Conservation (phyloP, 2,329 filamentous ascomycete genomes). For the Colletotrichum horii region DNA sequence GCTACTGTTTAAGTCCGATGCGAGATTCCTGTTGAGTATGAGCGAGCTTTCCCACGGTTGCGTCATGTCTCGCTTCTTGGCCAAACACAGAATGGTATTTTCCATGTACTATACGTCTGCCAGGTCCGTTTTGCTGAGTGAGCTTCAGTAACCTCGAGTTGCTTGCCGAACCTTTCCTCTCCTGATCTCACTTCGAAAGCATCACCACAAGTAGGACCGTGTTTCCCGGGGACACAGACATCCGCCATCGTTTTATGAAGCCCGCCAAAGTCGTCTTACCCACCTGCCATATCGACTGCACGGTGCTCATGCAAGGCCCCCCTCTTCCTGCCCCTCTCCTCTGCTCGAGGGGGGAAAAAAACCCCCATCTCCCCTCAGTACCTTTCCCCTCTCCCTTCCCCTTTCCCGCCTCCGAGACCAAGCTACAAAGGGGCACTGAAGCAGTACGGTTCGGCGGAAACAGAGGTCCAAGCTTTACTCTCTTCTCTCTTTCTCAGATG, state of each 20-base stretch:
- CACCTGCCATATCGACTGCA: slow-evolving; percentile 11
- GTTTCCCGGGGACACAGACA: background rate
- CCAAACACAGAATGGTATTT: background rate
- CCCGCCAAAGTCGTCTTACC: background rate
- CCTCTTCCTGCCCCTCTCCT: slow-evolving; percentile 1
- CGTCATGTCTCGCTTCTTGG: background rate
- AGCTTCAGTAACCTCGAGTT: background rate
- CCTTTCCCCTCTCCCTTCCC: background rate
- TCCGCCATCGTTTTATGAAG: slow-evolving; percentile 2
- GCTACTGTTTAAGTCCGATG: background rate
- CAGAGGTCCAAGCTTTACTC: slow-evolving; percentile 5
- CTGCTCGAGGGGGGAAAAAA: background rate
- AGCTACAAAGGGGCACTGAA: background rate
- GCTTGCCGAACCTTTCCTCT: background rate
- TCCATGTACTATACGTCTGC: background rate
- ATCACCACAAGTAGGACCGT: background rate
- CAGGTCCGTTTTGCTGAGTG: background rate
- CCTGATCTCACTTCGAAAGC: background rate
- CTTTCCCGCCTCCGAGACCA: background rate
- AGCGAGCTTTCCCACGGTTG: background rate
- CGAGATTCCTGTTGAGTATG: background rate
- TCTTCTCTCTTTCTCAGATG: background rate
- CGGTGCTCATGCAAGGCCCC: slow-evolving; percentile 14
- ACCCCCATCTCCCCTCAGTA: background rate
- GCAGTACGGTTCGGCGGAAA: background rate